A percentile compares a stretch with the other conserved stretches of the same genome.
Evolutionary conservation across 345 rosid genomes (phyloP).

Genomic region (Capsella bursapastoris): DNA sequence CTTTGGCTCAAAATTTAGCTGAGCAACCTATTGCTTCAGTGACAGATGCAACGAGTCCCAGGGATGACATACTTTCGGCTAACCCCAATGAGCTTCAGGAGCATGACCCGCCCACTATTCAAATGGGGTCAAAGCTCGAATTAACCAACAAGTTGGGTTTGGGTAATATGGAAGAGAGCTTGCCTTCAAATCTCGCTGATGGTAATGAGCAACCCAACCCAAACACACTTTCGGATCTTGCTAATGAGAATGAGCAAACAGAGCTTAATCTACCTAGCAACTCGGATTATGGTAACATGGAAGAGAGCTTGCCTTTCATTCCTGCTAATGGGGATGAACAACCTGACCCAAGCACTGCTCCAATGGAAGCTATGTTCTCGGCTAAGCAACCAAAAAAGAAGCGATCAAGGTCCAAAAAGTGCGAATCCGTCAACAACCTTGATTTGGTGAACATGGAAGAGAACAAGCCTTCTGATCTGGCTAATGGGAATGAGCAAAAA

Average conservation of each 20-base stretch:
- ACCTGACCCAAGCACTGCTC: conserved; percentile 22
- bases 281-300: not conserved
- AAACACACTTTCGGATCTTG: not conserved
- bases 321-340: conserved; percentile 7
- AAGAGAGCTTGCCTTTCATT: conserved; percentile 2
- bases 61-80: conserved; percentile 11
- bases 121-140: conserved; percentile 17
- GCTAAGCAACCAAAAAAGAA: conserved; percentile 34
- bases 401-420: conserved; percentile 24
- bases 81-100: conserved; percentile 5
- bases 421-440: conserved; percentile 8
- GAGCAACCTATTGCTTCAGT: conserved; percentile 28
- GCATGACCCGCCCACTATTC: conserved; percentile 23
- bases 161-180: conserved; percentile 32
- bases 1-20: conserved; percentile 31
- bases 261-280: not conserved
- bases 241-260: not conserved
- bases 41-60: conserved; percentile 26
- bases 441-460: conserved; percentile 29
- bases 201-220: conserved; percentile 20
- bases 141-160: conserved; percentile 12
- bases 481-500: conserved; percentile 17
- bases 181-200: conserved; percentile 27
- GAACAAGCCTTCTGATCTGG: conserved; percentile 7
- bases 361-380: conserved; percentile 9